A percentile compares a stretch with the other conserved stretches of the same genome.
Evolutionary conservation across 805 yeast species (phyloP).

Genomic region (Metschnikowia baotianmanensis): DNA sequence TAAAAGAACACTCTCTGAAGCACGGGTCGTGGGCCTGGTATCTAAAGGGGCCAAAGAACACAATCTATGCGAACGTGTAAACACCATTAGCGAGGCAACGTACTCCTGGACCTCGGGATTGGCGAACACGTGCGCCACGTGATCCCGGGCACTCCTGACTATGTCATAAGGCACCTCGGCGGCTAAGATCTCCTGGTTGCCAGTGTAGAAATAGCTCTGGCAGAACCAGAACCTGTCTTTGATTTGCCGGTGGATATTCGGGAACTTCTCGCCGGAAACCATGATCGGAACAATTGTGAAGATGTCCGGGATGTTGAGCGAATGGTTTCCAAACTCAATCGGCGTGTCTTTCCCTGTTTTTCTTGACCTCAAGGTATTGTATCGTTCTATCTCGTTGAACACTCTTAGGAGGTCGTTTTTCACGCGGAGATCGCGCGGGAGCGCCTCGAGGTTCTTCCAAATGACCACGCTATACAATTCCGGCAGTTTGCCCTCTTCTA

Average conservation of each 20-base stretch:
- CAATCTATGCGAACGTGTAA: slow-evolving; percentile 38
- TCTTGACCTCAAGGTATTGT: slow-evolving; percentile 12
- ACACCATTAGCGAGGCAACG: slow-evolving; percentile 36
- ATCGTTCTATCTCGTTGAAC: slow-evolving; percentile 15
- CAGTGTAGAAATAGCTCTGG: slow-evolving; percentile 13
- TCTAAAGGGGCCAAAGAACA: slow-evolving; percentile 37
- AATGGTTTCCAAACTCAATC: slow-evolving; percentile 10
- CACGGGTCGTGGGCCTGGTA: slow-evolving; percentile 33
- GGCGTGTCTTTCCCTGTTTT: slow-evolving; percentile 5
- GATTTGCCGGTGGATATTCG: slow-evolving; percentile 14
- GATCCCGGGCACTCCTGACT: slow-evolving; percentile 7
- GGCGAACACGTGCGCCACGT: slow-evolving; percentile 22
- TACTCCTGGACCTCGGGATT: slow-evolving; percentile 38
- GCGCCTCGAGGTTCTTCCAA: slow-evolving; percentile 19
- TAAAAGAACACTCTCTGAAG: slow-evolving; percentile 29
- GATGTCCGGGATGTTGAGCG: slow-evolving; percentile 10
- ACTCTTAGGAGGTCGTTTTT: slow-evolving; percentile 9
- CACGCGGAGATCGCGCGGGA: slow-evolving; percentile 3
- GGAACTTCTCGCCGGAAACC: slow-evolving; percentile 4
- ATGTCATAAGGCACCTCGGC: neutral
- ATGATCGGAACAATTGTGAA: slow-evolving; percentile 15
- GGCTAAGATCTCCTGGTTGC: slow-evolving; percentile 6
- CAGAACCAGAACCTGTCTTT: slow-evolving; percentile 21
- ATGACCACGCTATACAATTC: slow-evolving; percentile 13
- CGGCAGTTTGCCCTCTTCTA: slow-evolving; percentile 9